Evolutionary conservation across 306 rosid species (phyloP).

Genomic region (Cucurbita pepo): DNA sequence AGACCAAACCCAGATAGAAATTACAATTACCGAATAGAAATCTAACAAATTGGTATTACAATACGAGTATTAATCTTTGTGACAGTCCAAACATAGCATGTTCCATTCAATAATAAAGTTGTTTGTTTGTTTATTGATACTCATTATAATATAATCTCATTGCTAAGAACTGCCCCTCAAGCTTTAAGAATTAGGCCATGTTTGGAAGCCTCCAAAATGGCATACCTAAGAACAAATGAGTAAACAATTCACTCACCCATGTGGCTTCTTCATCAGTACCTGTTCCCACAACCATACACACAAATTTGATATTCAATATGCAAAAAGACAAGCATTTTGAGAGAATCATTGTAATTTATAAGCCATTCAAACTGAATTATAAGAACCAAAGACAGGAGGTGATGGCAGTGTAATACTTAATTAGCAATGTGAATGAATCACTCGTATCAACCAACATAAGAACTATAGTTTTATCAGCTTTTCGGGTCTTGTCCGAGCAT

Average conservation of each 20-base stretch:
- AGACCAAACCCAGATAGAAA: background rate
- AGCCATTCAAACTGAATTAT: background rate
- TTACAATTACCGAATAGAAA: background rate
- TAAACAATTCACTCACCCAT: conserved; percentile 22
- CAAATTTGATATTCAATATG: conserved; percentile 10
- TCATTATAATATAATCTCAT: background rate
- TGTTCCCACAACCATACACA: conserved; percentile 11
- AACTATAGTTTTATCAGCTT: background rate
- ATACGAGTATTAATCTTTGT: conserved; percentile 17
- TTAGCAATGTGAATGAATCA: background rate
- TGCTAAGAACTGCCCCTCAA: background rate
- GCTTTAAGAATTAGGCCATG: background rate
- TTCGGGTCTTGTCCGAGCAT: background rate
- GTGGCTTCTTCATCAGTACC: conserved; percentile 31
- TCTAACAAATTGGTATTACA: background rate
- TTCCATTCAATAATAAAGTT: conserved; percentile 8
- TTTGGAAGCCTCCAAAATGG: conserved; percentile 13
- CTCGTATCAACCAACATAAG: background rate
- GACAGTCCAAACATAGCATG: conserved; percentile 19
- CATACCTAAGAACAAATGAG: background rate
- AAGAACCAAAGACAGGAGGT: background rate
- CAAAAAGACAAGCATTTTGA: conserved; percentile 8
- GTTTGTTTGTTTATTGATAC: conserved; percentile 1
- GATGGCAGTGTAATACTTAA: background rate
- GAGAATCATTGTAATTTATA: background rate